Evolutionary conservation across 1,284 basidiomycete genomes (phyloP), one percentile per base, ranked within the genome.

Genomic region (Cryptococcus neoformans): DNA sequence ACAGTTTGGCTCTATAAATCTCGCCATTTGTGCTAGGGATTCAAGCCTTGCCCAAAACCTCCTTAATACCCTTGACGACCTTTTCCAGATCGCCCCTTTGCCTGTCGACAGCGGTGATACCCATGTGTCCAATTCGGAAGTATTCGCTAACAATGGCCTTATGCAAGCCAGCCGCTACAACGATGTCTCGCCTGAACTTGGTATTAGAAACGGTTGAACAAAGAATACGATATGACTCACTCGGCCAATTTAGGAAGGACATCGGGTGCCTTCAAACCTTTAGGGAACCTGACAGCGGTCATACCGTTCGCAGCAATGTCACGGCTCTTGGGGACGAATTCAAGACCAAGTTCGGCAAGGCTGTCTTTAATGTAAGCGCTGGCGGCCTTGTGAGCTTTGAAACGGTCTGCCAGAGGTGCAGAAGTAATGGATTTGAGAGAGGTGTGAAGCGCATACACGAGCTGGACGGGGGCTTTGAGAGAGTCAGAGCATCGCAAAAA

Each of bases 131-230:
- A 55, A 78, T 66, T 35, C 69, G 62, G 63, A 70, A 70, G 66
- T 69, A 83, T 80, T 64, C 68, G 85, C 90, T 88, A 82, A 92
- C 96, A 78, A 90, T 86, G 41, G 83, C 84, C 67, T 88, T 85
- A 79, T 97, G 91, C 63, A 99, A 78, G 34, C 95, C 95, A 48
- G 88, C 93, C 39, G 95, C 92, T 44, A 92, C 85, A 42, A 97
- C 83, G 56, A 99, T 81, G 51, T 85, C 87, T 66, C 83, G 85
- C 50, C 66, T 71, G 55, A 12, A 17, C 6, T n/a, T 12, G 17
- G 11, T 16, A 39, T 40, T 16, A 40, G 17, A 9, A 39, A 39
- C 36, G 16, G 37, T 16, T 34, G 10, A 51, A 21, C 34, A 36
- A 34, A 6, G 11, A 0, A 12, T 66, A 14, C n/a, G 17, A 47